These are phyloP conservation scores for Aeminium ludgeri DNA, from an alignment of 495 filamentous ascomycete species.

Conservation along the genomic window DNA sequence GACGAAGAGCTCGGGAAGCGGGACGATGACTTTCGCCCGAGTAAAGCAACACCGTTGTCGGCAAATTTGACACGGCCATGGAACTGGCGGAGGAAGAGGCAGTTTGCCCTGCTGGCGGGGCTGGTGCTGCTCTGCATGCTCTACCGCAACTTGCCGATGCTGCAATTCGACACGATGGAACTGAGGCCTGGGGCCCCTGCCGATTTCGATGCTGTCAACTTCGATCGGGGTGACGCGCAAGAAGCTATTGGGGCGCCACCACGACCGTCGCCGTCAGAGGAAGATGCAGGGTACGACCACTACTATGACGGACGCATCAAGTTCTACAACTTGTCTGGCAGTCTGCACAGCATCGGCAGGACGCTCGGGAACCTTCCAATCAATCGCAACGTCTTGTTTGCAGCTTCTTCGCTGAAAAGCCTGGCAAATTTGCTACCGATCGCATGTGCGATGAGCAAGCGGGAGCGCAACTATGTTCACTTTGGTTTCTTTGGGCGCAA, in stretches of 20 bases:
- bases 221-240: no score
- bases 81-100: slow-evolving; percentile 27
- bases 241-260: slow-evolving; percentile 20
- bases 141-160: slow-evolving; percentile 16
- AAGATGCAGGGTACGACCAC: slow-evolving; percentile 18
- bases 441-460: slow-evolving; percentile 42
- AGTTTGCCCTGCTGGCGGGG: slow-evolving; percentile 25
- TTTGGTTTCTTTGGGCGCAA: slow-evolving; percentile 40
- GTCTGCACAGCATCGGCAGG: slow-evolving; percentile 29
- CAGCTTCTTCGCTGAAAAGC: slow-evolving; percentile 39
- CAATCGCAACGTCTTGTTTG: slow-evolving; percentile 44
- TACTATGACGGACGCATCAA: slow-evolving; percentile 40
- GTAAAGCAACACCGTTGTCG: slow-evolving; percentile 19
- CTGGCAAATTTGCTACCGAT: slow-evolving; percentile 38
- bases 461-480: slow-evolving; percentile 41
- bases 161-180: no score
- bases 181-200: no score
- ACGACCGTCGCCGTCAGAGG: slow-evolving; percentile 10
- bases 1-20: slow-evolving; percentile 59
- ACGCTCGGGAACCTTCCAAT: slow-evolving; percentile 17
- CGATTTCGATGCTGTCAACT: no score
- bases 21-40: slow-evolving; percentile 43
- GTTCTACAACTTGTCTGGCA: slow-evolving; percentile 35
- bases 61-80: slow-evolving; percentile 24
- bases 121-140: slow-evolving; percentile 27